phyloP scores from a whole-genome alignment of 768 basidiomycete species.

The Russula dissimulans region DNA sequence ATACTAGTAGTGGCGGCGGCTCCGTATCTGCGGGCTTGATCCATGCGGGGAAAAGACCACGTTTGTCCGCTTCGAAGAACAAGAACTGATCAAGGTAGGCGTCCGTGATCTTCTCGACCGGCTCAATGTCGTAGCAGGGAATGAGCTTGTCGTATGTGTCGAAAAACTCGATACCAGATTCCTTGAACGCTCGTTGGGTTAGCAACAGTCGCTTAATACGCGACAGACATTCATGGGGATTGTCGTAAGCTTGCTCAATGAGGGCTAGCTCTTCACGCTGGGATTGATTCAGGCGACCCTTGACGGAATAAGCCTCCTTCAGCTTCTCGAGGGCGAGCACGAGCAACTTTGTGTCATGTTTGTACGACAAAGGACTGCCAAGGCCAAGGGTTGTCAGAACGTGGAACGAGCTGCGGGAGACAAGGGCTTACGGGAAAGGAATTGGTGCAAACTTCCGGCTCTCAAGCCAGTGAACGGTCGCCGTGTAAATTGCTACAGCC shows the following conservation, averaged over 20 bases:
- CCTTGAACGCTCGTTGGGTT: constrained; percentile 98
- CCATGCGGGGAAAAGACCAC: constrained; percentile 97
- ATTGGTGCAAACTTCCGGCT: constrained; percentile 97
- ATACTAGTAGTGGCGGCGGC: constrained; percentile 91
- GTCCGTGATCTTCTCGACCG: constrained; percentile 99
- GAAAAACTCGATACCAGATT: constrained; percentile 93
- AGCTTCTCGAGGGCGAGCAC: constrained; percentile 96
- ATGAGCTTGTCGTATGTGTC: constrained; percentile 98
- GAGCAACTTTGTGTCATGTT: constrained; percentile 96
- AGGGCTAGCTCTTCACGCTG: constrained; percentile 97
- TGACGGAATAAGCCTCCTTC: constrained; percentile 98
- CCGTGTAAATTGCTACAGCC: constrained; percentile 97
- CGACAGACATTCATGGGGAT: constrained; percentile 96
- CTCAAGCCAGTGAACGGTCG: constrained; percentile 98
- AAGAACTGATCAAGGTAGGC: constrained; percentile 98
- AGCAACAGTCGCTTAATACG: constrained; percentile 95
- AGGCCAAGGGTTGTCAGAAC: not conserved
- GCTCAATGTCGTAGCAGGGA: constrained; percentile 98
- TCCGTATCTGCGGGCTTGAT: constrained; percentile 97
- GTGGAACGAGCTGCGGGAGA: not conserved
- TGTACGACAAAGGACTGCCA: constrained; percentile 84
- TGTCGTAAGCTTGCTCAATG: constrained; percentile 98
- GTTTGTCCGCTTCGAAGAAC: constrained; percentile 98
- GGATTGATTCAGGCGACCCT: constrained; percentile 93
- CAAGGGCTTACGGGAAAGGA: constrained; percentile 75